phyloP scores from a whole-genome alignment of 257 asterid genomes.

The Scutellaria barbata region DNA sequence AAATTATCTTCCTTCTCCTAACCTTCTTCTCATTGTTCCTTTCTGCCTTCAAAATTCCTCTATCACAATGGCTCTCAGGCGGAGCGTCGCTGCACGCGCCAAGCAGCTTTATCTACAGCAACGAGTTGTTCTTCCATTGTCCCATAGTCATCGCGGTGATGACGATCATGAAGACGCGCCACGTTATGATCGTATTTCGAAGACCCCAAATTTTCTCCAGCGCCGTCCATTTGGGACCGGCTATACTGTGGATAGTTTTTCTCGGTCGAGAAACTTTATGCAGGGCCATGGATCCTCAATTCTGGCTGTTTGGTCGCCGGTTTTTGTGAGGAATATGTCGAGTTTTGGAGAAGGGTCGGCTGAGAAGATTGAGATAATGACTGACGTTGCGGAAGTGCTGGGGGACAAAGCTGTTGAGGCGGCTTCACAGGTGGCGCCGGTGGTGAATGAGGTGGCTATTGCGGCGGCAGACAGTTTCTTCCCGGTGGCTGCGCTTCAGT shows the following conservation, averaged over 20 bases:
- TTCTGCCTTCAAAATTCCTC: too few relatives aligned
- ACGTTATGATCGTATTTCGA: conserved; percentile 30
- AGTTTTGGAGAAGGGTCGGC: conserved; percentile 52
- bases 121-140: conserved; percentile 53
- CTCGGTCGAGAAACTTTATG: conserved; percentile 39
- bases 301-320: conserved; percentile 48
- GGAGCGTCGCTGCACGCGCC: conserved; percentile 63
- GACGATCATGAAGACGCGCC: conserved; percentile 37
- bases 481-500: conserved; percentile 77
- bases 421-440: conserved; percentile 55
- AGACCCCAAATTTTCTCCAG: conserved; percentile 40
- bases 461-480: conserved; percentile 83
- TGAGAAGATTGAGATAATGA: conserved; percentile 56
- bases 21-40: too few relatives aligned
- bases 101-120: conserved; percentile 64
- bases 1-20: too few relatives aligned
- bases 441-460: conserved; percentile 67
- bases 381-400: conserved; percentile 60
- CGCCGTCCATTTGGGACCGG: conserved; percentile 37
- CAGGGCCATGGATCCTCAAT: conserved; percentile 42
- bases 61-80: conserved; percentile 70
- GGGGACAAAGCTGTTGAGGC: conserved; percentile 57
- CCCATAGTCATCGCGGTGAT: conserved; percentile 51
- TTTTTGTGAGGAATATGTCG: conserved; percentile 63
- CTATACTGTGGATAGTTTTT: conserved; percentile 30